A percentile compares a stretch with the other conserved stretches of the same genome.
Conservation (phyloP, 495 filamentous ascomycete species). For the Saxispiralis lemnorum region DNA sequence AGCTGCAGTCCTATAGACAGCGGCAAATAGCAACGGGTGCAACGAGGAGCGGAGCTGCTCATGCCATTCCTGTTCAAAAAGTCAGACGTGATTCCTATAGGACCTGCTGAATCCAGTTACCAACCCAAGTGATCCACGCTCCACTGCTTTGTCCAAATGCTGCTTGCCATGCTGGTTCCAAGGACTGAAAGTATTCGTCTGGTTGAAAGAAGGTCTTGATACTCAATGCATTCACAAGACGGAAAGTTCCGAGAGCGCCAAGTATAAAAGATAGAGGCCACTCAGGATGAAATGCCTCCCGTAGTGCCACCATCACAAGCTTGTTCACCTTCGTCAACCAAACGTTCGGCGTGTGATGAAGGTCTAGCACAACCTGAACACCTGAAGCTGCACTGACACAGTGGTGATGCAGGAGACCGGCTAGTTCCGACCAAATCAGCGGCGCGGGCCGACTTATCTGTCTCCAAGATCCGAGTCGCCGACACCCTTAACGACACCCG, state of each 20-base stretch:
- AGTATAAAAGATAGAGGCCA: not conserved
- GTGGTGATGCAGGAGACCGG: too few species aligned
- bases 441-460: too few species aligned
- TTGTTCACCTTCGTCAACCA: too few species aligned
- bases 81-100: not conserved
- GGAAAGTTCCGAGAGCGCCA: conserved; percentile 45
- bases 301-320: too few species aligned
- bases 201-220: conserved; percentile 95
- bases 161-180: conserved; percentile 87
- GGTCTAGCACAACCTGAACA: too few species aligned
- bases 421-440: too few species aligned
- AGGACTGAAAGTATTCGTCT: conserved; percentile 94
- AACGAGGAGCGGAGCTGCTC: conserved; percentile 81
- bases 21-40: conserved; percentile 70
- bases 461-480: too few species aligned
- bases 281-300: too few species aligned
- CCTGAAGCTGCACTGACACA: too few species aligned
- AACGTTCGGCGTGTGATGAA: too few species aligned
- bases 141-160: conserved; percentile 62
- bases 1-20: conserved; percentile 47
- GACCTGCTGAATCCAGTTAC: conserved; percentile 12
- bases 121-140: conserved; percentile 92
- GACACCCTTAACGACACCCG: too few species aligned
- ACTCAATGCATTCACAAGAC: conserved; percentile 67
- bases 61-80: conserved; percentile 62